Evolutionary conservation across 805 yeast genomes (phyloP), one percentile per base, ranked within the genome.

Genomic region (Candida corydali): DNA sequence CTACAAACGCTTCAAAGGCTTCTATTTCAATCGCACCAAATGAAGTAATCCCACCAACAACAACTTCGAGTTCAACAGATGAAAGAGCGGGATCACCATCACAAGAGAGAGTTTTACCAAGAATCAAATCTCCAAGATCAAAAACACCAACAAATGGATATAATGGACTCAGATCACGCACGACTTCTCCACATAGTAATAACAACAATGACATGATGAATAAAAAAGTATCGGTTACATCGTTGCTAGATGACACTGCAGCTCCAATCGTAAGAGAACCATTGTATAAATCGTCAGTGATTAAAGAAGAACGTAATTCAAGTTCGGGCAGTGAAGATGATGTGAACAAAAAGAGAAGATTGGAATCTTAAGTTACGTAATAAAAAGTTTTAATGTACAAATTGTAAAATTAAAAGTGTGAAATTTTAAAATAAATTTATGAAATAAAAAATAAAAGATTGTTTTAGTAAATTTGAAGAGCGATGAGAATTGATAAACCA

Each of bases 221-320:
- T 29, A 39, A 40, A 19, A 54, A 45, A 45, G 61, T 52, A 16
- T 50, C 48, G 25, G 49, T 52, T n/a, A 49, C 44, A 18, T 52
- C 57, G 10, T 47, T 57, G 28, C 37, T 55, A 17, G 57, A 49
- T 23, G 47, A 47, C 18, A 18, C n/a, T 11, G 41, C 37, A 19
- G 28, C 23, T 30, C 41, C 12, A 6, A 7, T 11, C 6, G 14
- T 7, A 5, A 48, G 23, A 29, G 41, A 26, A 26, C 36, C 29
- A 23, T 17, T 19, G 34, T 36, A 16, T 26, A 31, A 11, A 32
- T 37, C n/a, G 22, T 33, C 26, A 16, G 16, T 20, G 23, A 38
- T 38, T 16, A 39, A 14, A 16, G 36, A 37, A 39, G 31, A 36
- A 16, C 16, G 20, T 26, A 14, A 9, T 17, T 18, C 34, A 11